Conservation (phyloP, 192 early-diverging fungal species). For the Coemansia sp. region DNA sequence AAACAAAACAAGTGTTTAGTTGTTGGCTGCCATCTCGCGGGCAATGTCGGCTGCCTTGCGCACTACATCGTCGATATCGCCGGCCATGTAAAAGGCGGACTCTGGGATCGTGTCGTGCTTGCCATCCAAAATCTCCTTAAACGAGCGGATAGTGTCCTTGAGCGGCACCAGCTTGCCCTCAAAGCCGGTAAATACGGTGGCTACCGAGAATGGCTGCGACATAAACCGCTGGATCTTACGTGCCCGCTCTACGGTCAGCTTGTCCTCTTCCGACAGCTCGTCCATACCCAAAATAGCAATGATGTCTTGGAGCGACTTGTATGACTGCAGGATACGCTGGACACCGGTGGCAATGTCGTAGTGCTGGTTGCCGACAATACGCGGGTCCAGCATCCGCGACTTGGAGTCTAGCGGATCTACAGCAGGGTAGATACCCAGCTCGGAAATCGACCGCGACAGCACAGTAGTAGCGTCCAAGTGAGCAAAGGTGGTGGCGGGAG, state of each 20-base stretch:
- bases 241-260: conserved; percentile 96
- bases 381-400: conserved; percentile 96
- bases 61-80: conserved; percentile 91
- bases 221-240: conserved; percentile 99
- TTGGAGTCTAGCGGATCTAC: conserved; percentile 98
- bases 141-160: conserved; percentile 94
- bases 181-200: conserved; percentile 96
- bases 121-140: conserved; percentile 95
- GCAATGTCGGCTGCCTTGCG: conserved; percentile 85
- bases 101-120: conserved; percentile 96
- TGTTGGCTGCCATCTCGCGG: conserved; percentile 60
- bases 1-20: conserved; percentile 9
- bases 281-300: conserved; percentile 99
- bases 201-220: conserved; percentile 97
- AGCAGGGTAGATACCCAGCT: conserved; percentile 99
- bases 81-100: conserved; percentile 97
- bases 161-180: conserved; percentile 88
- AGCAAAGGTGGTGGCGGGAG: conserved; percentile 97
- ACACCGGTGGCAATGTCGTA: conserved; percentile 90
- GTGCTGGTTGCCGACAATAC: conserved; percentile 93
- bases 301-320: conserved; percentile 99
- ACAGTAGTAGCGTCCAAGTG: conserved; percentile 99
- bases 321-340: conserved; percentile 96
- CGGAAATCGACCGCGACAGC: conserved; percentile 96
- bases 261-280: conserved; percentile 98